Evolutionary conservation across 176 grass and related monocot genomes (phyloP).

Genomic region (Oryza australiensis): DNA sequence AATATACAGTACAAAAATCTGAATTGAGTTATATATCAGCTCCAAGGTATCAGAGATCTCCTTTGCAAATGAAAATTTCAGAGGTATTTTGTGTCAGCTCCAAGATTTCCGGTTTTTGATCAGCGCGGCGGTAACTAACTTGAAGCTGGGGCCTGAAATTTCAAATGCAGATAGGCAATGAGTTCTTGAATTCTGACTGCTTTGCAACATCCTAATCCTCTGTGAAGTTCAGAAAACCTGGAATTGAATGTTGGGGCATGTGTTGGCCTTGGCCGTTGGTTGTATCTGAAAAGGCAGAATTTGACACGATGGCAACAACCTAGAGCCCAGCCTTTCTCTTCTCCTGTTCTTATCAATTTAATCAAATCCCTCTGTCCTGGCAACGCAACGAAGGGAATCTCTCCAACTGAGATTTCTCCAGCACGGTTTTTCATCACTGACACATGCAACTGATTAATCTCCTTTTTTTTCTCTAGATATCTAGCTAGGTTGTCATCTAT

Average conservation of each 20-base stretch:
- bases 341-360: neutral
- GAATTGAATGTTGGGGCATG: slow-evolving; percentile 33
- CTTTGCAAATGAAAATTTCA: neutral
- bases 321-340: slow-evolving; percentile 14
- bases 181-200: neutral
- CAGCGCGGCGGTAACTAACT: neutral
- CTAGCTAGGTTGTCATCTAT: slow-evolving; percentile 20
- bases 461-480: slow-evolving; percentile 12
- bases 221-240: slow-evolving; percentile 21
- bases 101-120: neutral
- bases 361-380: neutral
- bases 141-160: neutral
- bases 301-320: slow-evolving; percentile 26
- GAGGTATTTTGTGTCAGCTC: neutral
- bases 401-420: slow-evolving; percentile 43
- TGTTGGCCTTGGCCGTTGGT: slow-evolving; percentile 45
- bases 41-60: neutral
- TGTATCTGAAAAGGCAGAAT: slow-evolving; percentile 35
- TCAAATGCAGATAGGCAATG: slow-evolving; percentile 7
- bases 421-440: slow-evolving; percentile 11
- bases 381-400: slow-evolving; percentile 20
- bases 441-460: slow-evolving; percentile 16
- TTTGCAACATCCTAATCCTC: neutral
- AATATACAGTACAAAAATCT: neutral
- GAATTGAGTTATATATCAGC: neutral